Conservation (phyloP, 2,329 filamentous ascomycete species). For the Penicillium sclerotiorum region DNA sequence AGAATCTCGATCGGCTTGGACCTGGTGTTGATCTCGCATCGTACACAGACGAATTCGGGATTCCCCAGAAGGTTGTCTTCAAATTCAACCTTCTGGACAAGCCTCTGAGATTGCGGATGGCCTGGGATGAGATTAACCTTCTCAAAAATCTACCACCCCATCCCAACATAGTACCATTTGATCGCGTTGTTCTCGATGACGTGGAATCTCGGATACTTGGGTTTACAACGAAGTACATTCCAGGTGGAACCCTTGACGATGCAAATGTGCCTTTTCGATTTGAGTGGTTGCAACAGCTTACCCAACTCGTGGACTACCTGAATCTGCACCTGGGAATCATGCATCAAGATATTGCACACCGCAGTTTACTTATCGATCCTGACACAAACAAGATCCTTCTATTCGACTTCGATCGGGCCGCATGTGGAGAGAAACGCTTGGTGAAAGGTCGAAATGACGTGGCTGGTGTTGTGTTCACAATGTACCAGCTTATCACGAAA, state of each 20-base stretch:
- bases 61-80: slow-evolving; percentile 21
- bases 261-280: slow-evolving; percentile 22
- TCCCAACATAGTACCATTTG: slow-evolving; percentile 33
- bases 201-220: slow-evolving; percentile 30
- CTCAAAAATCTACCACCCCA: slow-evolving; percentile 29
- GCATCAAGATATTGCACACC: slow-evolving; percentile 36
- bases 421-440: slow-evolving; percentile 18
- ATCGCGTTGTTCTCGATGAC: slow-evolving; percentile 31
- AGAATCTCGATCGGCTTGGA: slow-evolving; percentile 21
- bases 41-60: slow-evolving; percentile 20
- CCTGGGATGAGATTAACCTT: slow-evolving; percentile 32
- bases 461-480: slow-evolving; percentile 25
- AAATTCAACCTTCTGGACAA: slow-evolving; percentile 24
- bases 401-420: slow-evolving; percentile 29
- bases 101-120: slow-evolving; percentile 16
- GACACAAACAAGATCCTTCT: slow-evolving; percentile 23
- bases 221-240: slow-evolving; percentile 31
- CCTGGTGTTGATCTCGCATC: slow-evolving; percentile 17
- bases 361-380: slow-evolving; percentile 33
- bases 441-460: slow-evolving; percentile 26
- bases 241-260: slow-evolving; percentile 29
- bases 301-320: slow-evolving; percentile 27
- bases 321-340: slow-evolving; percentile 31
- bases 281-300: slow-evolving; percentile 29
- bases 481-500: slow-evolving; percentile 32